phyloP scores from a whole-genome alignment of 83 land plant genomes.

The Thuja plicata region DNA sequence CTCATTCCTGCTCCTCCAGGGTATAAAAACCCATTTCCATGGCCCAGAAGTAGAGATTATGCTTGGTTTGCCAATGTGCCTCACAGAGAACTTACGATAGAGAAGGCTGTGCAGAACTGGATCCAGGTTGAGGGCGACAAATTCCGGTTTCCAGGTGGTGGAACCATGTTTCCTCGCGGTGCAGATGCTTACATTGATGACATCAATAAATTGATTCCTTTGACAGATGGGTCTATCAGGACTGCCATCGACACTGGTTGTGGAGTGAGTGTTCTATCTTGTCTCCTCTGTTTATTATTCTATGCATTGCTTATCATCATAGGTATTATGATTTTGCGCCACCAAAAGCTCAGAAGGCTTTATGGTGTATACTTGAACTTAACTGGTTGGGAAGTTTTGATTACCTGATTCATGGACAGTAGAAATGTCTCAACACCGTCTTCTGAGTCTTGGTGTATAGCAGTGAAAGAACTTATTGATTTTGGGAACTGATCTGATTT shows the following conservation, averaged over 20 bases:
- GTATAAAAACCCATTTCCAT: conserved; percentile 65
- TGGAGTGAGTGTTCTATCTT: conserved; percentile 55
- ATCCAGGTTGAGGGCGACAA: conserved; percentile 78
- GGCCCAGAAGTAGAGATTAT: conserved; percentile 81
- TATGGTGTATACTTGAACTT: no score
- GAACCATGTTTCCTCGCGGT: conserved; percentile 90
- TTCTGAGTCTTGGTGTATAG: not conserved
- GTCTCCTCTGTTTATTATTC: not conserved
- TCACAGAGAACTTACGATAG: conserved; percentile 73
- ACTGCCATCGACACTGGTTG: conserved; percentile 91
- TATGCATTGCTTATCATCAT: not conserved
- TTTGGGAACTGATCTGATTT: not conserved
- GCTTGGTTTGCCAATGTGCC: conserved; percentile 90
- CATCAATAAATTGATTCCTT: conserved; percentile 56
- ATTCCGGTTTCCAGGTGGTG: conserved; percentile 88
- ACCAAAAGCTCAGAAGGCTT: not conserved
- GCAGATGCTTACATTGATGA: conserved; percentile 82
- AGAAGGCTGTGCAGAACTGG: conserved; percentile 88
- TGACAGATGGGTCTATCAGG: conserved; percentile 54
- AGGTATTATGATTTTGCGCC: not conserved
- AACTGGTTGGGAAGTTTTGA: no score
- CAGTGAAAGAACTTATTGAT: not conserved
- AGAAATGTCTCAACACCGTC: not conserved
- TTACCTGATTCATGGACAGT: no score
- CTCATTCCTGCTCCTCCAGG: conserved; percentile 70